These are phyloP conservation scores for Anthostomella pinea DNA, from an alignment of 2,329 filamentous ascomycete genomes.

Conservation along the genomic window DNA sequence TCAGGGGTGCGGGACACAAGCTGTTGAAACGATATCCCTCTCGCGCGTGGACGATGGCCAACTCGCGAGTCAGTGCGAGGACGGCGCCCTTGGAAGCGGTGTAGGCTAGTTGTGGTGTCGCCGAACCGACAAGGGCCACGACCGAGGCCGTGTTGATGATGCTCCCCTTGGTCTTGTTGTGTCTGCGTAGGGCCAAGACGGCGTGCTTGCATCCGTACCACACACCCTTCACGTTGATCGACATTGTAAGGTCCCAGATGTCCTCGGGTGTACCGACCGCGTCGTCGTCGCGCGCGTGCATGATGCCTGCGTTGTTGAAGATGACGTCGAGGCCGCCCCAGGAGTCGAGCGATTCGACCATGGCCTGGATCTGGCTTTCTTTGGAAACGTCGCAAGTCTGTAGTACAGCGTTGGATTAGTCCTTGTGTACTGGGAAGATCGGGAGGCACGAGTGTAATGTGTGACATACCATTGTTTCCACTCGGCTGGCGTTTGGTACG, in stretches of 20 bases:
- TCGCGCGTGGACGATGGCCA: slow-evolving; percentile 87
- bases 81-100: slow-evolving; percentile 94
- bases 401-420: no score
- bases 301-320: slow-evolving; percentile 98
- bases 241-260: slow-evolving; percentile 92
- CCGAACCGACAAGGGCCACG: slow-evolving; percentile 81
- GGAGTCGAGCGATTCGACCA: slow-evolving; percentile 70
- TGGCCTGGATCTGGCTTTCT: slow-evolving; percentile 72
- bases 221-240: slow-evolving; percentile 97
- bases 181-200: slow-evolving; percentile 72
- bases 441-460: no score
- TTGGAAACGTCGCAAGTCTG: slow-evolving; percentile 77
- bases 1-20: slow-evolving; percentile 85
- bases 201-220: slow-evolving; percentile 96
- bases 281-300: slow-evolving; percentile 80
- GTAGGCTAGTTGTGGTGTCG: slow-evolving; percentile 87
- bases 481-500: slow-evolving; percentile 56
- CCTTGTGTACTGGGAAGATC: no score
- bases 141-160: slow-evolving; percentile 93
- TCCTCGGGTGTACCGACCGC: slow-evolving; percentile 81
- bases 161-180: slow-evolving; percentile 75
- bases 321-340: slow-evolving; percentile 90
- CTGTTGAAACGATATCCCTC: slow-evolving; percentile 89
- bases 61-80: slow-evolving; percentile 81
- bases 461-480: slow-evolving; percentile 60